Conservation (phyloP, 108 stramenopile genomes). For the Cyclotella sp. region DNA sequence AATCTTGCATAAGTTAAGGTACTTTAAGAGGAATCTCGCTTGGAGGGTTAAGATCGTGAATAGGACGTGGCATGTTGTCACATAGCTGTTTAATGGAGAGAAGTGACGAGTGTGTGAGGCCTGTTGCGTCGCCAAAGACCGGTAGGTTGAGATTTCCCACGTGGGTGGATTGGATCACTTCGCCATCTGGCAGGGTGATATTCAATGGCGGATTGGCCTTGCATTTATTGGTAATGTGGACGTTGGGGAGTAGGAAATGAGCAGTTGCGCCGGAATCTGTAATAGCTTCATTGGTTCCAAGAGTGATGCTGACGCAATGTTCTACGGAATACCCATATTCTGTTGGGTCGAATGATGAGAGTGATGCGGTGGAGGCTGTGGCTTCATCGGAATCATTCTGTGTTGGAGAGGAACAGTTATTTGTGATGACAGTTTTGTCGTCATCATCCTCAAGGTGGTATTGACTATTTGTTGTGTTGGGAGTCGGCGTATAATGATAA, state of each 20-base stretch:
- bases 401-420: no score
- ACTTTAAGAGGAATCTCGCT: no score
- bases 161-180: constrained; percentile 27
- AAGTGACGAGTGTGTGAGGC: constrained; percentile 24
- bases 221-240: constrained; percentile 1
- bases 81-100: constrained; percentile 24
- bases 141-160: constrained; percentile 22
- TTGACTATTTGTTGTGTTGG: not conserved
- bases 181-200: constrained; percentile 30
- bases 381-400: no score
- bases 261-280: constrained; percentile 25
- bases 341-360: no score
- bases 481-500: constrained; percentile 1
- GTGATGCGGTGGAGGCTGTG: not conserved
- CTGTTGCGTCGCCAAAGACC: constrained; percentile 8
- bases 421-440: not conserved
- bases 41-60: no score
- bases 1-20: no score
- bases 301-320: not conserved
- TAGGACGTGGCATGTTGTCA: constrained; percentile 15
- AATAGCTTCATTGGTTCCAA: not conserved
- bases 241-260: constrained; percentile 8
- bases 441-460: not conserved
- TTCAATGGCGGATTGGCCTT: constrained; percentile 4
- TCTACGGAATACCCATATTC: no score